Percentiles rank a stretch among this genome's conserved stretches.
phyloP scores from a whole-genome alignment of 2,329 filamentous ascomycete genomes.

The Didymella pomorum region DNA sequence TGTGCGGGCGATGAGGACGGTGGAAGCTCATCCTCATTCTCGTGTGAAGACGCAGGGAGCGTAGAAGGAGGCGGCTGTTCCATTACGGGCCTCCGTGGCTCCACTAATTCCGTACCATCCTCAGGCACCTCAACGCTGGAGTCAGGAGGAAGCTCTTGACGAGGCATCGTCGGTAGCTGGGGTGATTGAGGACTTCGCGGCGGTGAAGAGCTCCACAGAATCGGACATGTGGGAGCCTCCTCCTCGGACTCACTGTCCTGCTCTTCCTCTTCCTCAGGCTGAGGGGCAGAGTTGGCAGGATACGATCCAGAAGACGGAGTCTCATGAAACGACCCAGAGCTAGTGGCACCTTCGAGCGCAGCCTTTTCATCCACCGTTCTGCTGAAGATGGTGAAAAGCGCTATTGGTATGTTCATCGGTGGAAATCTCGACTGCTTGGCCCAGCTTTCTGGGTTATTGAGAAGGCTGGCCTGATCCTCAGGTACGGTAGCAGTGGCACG shows the following conservation, averaged over 20 bases:
- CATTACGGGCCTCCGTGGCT: not conserved
- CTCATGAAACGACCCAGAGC: conserved; percentile 21
- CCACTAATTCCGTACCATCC: not conserved
- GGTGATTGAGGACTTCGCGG: conserved; percentile 31
- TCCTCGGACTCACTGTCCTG: conserved; percentile 14
- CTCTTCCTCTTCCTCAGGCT: conserved; percentile 8
- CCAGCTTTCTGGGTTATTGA: conserved; percentile 55
- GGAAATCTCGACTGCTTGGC: conserved; percentile 46
- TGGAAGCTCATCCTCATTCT: conserved; percentile 16
- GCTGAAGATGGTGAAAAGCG: conserved; percentile 36
- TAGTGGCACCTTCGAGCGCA: conserved; percentile 18
- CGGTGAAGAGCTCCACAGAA: conserved; percentile 35
- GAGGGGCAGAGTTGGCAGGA: conserved; percentile 9
- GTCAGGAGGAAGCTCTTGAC: conserved; percentile 39
- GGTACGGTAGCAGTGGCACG: conserved; percentile 46
- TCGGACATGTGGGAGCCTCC: conserved; percentile 18
- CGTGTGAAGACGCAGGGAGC: conserved; percentile 22
- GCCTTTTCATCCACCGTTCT: conserved; percentile 30
- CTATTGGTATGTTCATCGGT: conserved; percentile 50
- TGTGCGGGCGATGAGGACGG: conserved; percentile 31
- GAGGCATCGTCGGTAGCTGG: conserved; percentile 14
- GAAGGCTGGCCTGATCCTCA: conserved; percentile 58
- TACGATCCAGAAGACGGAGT: conserved; percentile 27
- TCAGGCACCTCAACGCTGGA: conserved; percentile 32
- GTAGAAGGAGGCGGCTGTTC: not conserved